Percentiles rank a stretch among this genome's conserved stretches.
phyloP scores from a whole-genome alignment of 495 filamentous ascomycete genomes.

The Hypoxylon perforatum region DNA sequence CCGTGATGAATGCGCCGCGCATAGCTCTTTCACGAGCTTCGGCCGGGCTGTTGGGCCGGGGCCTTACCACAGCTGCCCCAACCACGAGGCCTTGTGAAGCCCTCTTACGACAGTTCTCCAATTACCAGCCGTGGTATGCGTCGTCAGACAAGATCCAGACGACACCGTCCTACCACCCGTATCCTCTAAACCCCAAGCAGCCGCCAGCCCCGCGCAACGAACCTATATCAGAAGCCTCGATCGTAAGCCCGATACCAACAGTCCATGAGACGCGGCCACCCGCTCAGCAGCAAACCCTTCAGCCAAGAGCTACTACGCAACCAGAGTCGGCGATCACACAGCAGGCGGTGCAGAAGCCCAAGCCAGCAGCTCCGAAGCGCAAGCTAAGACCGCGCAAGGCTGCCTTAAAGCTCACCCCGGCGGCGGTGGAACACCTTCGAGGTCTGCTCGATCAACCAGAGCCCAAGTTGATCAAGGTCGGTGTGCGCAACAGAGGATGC shows the following conservation, averaged over 20 bases:
- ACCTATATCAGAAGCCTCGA: conserved; percentile 74
- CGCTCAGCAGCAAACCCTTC: conserved; percentile 20
- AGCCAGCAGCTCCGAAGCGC: conserved; percentile 63
- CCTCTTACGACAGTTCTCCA: conserved; percentile 74
- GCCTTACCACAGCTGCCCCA: conserved; percentile 50
- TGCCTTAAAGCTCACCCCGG: conserved; percentile 83
- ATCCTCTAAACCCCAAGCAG: conserved; percentile 68
- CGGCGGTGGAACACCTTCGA: conserved; percentile 80
- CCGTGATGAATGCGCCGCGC: conserved; percentile 43
- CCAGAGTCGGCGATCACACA: conserved; percentile 58
- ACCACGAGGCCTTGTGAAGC: conserved; percentile 59
- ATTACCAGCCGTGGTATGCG: conserved; percentile 59
- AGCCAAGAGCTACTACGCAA: conserved; percentile 41
- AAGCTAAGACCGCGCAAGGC: conserved; percentile 89
- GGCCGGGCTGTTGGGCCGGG: conserved; percentile 60
- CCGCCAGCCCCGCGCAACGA: conserved; percentile 75
- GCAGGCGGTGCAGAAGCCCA: conserved; percentile 72
- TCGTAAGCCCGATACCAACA: conserved; percentile 65
- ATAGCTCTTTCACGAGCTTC: conserved; percentile 61
- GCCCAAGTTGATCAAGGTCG: conserved; percentile 91
- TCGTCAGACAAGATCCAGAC: conserved; percentile 75
- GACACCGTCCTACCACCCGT: conserved; percentile 81
- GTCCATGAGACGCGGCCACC: conserved; percentile 66
- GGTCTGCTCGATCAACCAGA: conserved; percentile 80
- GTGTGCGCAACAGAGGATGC: conserved; percentile 95